Evolutionary conservation across 495 filamentous ascomycete species (phyloP).

Genomic region (Neurospora cerealis): DNA sequence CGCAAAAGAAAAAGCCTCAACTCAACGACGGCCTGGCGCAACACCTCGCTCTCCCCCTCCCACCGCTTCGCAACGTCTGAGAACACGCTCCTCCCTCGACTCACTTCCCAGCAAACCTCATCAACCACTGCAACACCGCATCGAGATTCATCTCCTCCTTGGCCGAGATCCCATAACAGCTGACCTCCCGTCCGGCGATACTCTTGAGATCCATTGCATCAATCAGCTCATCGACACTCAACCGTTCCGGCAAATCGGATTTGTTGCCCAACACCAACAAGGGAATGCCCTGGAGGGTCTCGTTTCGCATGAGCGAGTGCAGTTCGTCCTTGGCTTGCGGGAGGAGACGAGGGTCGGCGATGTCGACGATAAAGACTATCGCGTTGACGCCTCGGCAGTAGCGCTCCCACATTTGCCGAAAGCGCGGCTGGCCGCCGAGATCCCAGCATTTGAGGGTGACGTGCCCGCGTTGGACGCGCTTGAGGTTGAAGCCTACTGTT

Average conservation of each 20-base stretch:
- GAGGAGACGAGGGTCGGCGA: conserved; percentile 68
- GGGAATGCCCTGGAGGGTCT: conserved; percentile 78
- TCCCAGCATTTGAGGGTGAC: conserved; percentile 99
- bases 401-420: conserved; percentile 98
- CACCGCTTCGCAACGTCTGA: too few species aligned
- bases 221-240: conserved; percentile 91
- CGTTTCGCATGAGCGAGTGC: conserved; percentile 77
- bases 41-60: too few species aligned
- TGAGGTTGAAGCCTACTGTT: conserved; percentile 98
- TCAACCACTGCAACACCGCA: conserved; percentile 92
- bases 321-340: conserved; percentile 89
- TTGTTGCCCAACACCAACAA: conserved; percentile 97
- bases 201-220: conserved; percentile 83
- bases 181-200: conserved; percentile 87
- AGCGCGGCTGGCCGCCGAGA: conserved; percentile 91
- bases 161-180: conserved; percentile 96
- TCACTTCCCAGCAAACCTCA: conserved; percentile 68
- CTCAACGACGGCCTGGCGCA: too few species aligned
- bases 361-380: conserved; percentile 90
- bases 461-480: conserved; percentile 95
- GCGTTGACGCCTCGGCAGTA: conserved; percentile 97
- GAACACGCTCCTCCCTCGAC: too few species aligned
- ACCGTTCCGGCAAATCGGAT: conserved; percentile 77
- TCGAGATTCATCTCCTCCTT: conserved; percentile 98
- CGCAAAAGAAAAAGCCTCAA: too few species aligned